These are phyloP conservation scores for Cornus kousa DNA, from an alignment of 148 eudicot genomes.

Conservation along the genomic window DNA sequence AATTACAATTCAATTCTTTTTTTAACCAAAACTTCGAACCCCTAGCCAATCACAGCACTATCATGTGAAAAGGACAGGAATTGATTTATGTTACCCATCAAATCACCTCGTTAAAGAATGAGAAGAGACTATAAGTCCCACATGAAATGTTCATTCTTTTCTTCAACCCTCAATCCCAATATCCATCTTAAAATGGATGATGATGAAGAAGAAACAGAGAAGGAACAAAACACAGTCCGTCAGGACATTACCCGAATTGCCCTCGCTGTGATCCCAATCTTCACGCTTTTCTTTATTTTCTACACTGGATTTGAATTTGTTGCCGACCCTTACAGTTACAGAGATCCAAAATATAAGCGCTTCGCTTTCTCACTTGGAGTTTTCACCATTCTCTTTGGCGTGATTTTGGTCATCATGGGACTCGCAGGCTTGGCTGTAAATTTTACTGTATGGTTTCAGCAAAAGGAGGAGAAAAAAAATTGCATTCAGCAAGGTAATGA, in stretches of 20 bases:
- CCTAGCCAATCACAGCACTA: no score
- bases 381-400: conserved; percentile 34
- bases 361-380: conserved; percentile 29
- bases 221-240: background rate
- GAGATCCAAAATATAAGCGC: conserved; percentile 10
- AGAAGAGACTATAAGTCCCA: background rate
- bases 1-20: no score
- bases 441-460: conserved; percentile 13
- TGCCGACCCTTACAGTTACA: conserved; percentile 6
- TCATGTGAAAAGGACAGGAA: no score
- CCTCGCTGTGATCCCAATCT: conserved; percentile 13
- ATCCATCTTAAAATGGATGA: background rate
- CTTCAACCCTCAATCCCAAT: background rate
- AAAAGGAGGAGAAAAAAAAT: conserved; percentile 11
- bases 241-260: conserved; percentile 2
- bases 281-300: conserved; percentile 28
- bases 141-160: background rate
- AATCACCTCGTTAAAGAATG: background rate
- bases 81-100: no score
- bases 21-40: no score
- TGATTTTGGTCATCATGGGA: conserved; percentile 28
- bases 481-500: conserved; percentile 23
- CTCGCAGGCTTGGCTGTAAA: conserved; percentile 31
- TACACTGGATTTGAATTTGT: conserved; percentile 26
- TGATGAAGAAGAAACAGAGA: background rate